Evolutionary conservation across 306 rosid species (phyloP).

Genomic region (Prunus campanulata): DNA sequence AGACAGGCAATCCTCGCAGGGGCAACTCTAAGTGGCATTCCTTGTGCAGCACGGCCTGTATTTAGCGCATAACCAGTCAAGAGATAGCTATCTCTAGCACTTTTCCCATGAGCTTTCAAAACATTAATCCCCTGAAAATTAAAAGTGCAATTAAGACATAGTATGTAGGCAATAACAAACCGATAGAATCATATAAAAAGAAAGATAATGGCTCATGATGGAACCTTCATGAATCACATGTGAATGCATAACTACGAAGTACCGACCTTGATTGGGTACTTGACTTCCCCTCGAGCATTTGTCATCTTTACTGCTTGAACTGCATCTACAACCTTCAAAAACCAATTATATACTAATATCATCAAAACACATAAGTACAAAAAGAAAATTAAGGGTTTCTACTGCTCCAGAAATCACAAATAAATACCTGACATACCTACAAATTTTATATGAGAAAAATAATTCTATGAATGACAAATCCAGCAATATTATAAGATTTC

Average conservation of each 20-base stretch:
- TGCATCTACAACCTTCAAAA: constrained; percentile 84
- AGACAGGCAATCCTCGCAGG: constrained; percentile 97
- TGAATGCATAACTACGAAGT: constrained; percentile 30
- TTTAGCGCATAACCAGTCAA: constrained; percentile 94
- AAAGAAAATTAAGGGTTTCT: background rate
- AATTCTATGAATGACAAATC: background rate
- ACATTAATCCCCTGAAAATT: constrained; percentile 74
- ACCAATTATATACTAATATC: constrained; percentile 11
- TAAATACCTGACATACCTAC: background rate
- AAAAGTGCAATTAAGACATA: constrained; percentile 6
- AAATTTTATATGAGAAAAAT: background rate
- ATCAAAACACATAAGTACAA: background rate
- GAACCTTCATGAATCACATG: constrained; percentile 11
- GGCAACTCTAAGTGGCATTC: constrained; percentile 90
- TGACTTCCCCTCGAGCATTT: constrained; percentile 85
- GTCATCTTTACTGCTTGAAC: constrained; percentile 93
- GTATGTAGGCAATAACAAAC: background rate
- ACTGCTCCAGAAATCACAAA: background rate
- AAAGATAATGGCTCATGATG: constrained; percentile 1
- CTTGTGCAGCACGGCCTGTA: constrained; percentile 97
- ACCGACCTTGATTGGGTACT: constrained; percentile 93
- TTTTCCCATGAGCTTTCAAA: constrained; percentile 97
- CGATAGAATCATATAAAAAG: background rate
- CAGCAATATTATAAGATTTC: background rate
- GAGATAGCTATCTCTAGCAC: constrained; percentile 88